Conservation (phyloP, 2,329 filamentous ascomycete species). For the Ciborinia camelliae region DNA sequence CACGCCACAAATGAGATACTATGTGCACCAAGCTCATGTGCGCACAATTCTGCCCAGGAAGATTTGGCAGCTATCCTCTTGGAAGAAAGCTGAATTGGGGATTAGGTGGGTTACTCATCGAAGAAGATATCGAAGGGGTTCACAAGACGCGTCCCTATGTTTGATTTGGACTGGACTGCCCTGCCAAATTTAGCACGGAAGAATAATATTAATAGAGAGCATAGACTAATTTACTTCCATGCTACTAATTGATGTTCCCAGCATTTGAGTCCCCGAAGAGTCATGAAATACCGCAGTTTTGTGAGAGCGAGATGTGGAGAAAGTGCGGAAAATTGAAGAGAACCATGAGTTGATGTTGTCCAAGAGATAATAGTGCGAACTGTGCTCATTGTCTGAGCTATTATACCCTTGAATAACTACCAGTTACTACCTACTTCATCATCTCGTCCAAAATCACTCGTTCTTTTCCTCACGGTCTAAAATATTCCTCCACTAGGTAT, state of each 20-base stretch:
- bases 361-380: too few relatives aligned
- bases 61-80: conserved; percentile 25
- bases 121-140: conserved; percentile 35
- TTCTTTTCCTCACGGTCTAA: too few relatives aligned
- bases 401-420: too few relatives aligned
- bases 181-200: conserved; percentile 47
- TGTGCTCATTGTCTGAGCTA: too few relatives aligned
- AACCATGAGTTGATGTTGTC: not conserved
- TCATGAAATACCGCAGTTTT: conserved; percentile 40
- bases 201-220: conserved; percentile 41
- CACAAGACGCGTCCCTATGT: conserved; percentile 41
- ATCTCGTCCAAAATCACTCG: too few relatives aligned
- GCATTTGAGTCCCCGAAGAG: conserved; percentile 41
- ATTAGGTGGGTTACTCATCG: conserved; percentile 1
- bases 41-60: conserved; percentile 26
- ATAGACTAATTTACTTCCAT: conserved; percentile 43
- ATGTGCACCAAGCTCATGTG: not conserved
- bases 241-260: conserved; percentile 44
- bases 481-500: too few relatives aligned
- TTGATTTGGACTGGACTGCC: conserved; percentile 46
- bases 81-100: not conserved
- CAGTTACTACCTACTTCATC: too few relatives aligned
- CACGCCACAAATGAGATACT: not conserved
- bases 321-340: not conserved
- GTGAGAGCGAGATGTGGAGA: conserved; percentile 44